Conservation (phyloP, 768 basidiomycete genomes). For the Boletus subcaerulescens region DNA sequence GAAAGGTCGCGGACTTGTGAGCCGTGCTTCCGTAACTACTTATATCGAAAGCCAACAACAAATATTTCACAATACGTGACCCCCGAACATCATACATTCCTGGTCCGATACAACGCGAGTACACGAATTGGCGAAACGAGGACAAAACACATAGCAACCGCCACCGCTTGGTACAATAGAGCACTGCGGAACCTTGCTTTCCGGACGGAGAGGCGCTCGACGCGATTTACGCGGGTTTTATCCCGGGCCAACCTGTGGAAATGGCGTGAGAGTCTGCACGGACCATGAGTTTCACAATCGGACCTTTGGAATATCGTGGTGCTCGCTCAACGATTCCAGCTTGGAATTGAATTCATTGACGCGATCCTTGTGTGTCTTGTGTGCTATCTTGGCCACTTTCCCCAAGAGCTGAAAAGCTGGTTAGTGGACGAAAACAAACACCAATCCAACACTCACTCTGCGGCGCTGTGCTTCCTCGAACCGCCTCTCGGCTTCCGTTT, state of each 20-base stretch:
- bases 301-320: constrained; percentile 94
- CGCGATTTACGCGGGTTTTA: constrained; percentile 46
- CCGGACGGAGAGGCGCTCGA: constrained; percentile 22
- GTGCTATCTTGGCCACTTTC: constrained; percentile 72
- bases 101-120: constrained; percentile 16
- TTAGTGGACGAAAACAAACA: constrained; percentile 6
- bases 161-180: constrained; percentile 17
- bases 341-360: constrained; percentile 88
- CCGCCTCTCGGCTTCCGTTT: constrained; percentile 84
- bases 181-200: constrained; percentile 7
- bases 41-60: constrained; percentile 35
- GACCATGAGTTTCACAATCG: constrained; percentile 23
- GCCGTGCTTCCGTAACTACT: constrained; percentile 35
- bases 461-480: constrained; percentile 86
- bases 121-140: constrained; percentile 18
- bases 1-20: constrained; percentile 34
- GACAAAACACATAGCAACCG: constrained; percentile 16
- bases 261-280: constrained; percentile 30
- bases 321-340: constrained; percentile 84
- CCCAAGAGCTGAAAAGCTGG: constrained; percentile 56
- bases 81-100: constrained; percentile 26
- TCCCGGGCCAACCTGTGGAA: constrained; percentile 76
- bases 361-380: constrained; percentile 90
- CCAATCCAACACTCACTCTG: constrained; percentile 49
- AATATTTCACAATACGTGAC: constrained; percentile 35